Evolutionary conservation across 2,329 filamentous ascomycete species (phyloP), one percentile per base, ranked within the genome.

Genomic region (Aspergillus floridensis): DNA sequence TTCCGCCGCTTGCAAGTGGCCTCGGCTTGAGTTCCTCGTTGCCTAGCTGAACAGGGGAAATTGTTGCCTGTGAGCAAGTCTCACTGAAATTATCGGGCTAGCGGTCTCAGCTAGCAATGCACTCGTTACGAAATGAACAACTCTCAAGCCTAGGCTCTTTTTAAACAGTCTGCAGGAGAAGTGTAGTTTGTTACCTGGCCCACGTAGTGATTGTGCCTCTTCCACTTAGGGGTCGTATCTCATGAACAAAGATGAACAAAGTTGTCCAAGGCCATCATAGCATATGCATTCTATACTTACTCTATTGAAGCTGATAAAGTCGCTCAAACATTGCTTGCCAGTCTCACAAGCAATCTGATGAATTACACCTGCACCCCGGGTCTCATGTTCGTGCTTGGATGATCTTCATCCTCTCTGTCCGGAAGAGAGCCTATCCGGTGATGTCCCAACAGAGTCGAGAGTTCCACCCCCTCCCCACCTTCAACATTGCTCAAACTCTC

Each of bases 1-100:
- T 92, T 75, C 59, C 71, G 70, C 65, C 70, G 76, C 31, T 59
- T 78, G 52, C 65, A 70, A 49, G 67, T 72, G 29, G 56, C 66
- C 52, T 66, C 65, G 53, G 70, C 70, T 65, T 73, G 66, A 51
- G 22, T 16, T 41, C 10, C 24, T 11, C 16, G 26, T 29, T 22
- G 22, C 22, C 26, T 29, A 8, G 26, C 26, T 7, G 26, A 29
- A 35, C 4, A 10, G 5, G 12, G 12, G 0, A 16, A 16, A 35
- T 16, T 35, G 4, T 35, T 35, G 12, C 12, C 26, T 29, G 26
- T 29, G 26, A 29, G 8, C 14, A 12, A 35, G 21, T 12, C 12
- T 12, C 32, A 35, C 32, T 35, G 26, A 35, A 10, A 35, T 41
- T 5, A 41, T 41, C 5, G 19, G 38, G 38, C 38, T 44, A 7